phyloP scores from a whole-genome alignment of 2,329 filamentous ascomycete genomes.

The Lithohypha guttulata region DNA sequence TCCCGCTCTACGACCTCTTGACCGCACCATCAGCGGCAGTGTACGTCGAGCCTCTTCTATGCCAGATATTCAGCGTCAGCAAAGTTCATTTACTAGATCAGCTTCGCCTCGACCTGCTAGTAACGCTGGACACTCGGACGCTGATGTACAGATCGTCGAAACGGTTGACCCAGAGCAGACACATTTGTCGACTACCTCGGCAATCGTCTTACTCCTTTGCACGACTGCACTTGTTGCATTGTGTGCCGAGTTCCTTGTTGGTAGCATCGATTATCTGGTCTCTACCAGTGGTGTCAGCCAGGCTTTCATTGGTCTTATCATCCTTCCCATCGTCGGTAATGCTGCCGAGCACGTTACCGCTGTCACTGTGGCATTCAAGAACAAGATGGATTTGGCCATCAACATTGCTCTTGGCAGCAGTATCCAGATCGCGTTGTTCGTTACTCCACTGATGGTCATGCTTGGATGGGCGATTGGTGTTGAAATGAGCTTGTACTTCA shows the following conservation, averaged over 20 bases:
- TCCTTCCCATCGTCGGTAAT: slow-evolving; percentile 63
- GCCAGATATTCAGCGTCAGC: slow-evolving; percentile 52
- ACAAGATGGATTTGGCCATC: slow-evolving; percentile 67
- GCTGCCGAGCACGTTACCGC: slow-evolving; percentile 64
- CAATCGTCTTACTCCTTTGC: slow-evolving; percentile 51
- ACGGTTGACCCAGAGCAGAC: slow-evolving; percentile 23
- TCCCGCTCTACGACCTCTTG: slow-evolving; percentile 13
- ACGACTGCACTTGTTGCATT: slow-evolving; percentile 56
- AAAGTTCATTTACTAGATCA: slow-evolving; percentile 12
- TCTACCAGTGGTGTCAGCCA: slow-evolving; percentile 47
- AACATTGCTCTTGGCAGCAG: slow-evolving; percentile 60
- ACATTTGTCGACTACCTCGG: slow-evolving; percentile 32
- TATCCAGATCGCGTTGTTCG: slow-evolving; percentile 61
- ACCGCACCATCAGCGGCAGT: slow-evolving; percentile 36
- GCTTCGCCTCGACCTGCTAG: slow-evolving; percentile 26
- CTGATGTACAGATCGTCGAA: slow-evolving; percentile 26
- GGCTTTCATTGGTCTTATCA: slow-evolving; percentile 60
- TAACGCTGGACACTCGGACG: slow-evolving; percentile 5
- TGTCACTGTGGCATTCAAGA: slow-evolving; percentile 59
- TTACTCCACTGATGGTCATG: slow-evolving; percentile 60
- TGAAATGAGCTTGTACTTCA: slow-evolving; percentile 74
- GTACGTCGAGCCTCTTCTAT: slow-evolving; percentile 60
- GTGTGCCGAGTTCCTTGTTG: slow-evolving; percentile 61
- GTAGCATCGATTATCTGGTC: slow-evolving; percentile 55
- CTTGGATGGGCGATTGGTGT: slow-evolving; percentile 59